Base-by-base conservation (phyloP, 805 yeast genomes). In the Blastobotrys robertii region DNA sequence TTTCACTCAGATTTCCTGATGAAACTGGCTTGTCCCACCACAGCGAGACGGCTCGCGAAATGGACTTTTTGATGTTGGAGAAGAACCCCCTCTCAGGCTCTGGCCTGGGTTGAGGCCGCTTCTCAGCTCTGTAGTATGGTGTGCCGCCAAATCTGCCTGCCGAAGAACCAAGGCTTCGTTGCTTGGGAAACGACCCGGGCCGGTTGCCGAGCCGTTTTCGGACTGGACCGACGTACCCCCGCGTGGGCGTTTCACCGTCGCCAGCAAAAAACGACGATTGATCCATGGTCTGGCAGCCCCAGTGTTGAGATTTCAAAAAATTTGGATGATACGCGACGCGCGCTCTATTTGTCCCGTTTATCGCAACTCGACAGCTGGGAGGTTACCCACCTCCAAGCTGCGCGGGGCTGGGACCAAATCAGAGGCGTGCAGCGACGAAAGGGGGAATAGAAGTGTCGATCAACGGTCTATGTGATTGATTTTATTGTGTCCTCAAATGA, bases 181-280 rank as follows among this genome's bases (percentile, higher is more conserved):
- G 25, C 25, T 19, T 19, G 25, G 25, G 25, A 19, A 19, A 19
- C 25, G 37, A 34, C 37, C 37, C 22, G 5, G 37, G 16, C 5
- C 37, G 19, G 13, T 11, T 34, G 19, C n/a, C 14, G 30, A 8
- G 30, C 12, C 39, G 39, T 11, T 25, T 37, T n/a, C 39, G 39
- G 16, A 37, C 25, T 19, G 25, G 25, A 19, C 25, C 25, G 25
- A 19, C 25, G 25, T 37, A 11, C 12, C 39, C 29, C 39, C 39
- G 10, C 13, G 30, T 16, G 30, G 39, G 16, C 39, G 28, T 11
- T 19, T 37, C 29, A 22, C 12, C 19, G 37, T 34, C 16, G 16
- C 16, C 36, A 11, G 13, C 36, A 13, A 13, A 14, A 34, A 34
- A 10, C 11, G 36, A 34, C 36, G 16, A 6, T 9, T 13, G 19